A percentile compares a stretch with the other conserved stretches of the same genome.
phyloP scores from a whole-genome alignment of 1,139 yeast genomes.

The Diutina sp. region DNA sequence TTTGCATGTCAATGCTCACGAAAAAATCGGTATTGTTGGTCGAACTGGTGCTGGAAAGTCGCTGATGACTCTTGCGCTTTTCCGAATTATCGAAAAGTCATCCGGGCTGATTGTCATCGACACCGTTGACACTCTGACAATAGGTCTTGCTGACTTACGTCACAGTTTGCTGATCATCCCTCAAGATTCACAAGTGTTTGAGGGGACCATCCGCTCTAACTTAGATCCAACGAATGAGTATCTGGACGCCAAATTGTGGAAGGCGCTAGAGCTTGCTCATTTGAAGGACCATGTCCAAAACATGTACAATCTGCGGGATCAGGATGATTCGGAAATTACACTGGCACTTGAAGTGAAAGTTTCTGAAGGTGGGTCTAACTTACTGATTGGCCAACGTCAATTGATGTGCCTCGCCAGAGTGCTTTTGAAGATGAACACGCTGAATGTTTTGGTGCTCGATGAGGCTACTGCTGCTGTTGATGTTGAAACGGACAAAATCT shows the following conservation, averaged over 20 bases:
- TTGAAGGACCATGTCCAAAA: constrained; percentile 57
- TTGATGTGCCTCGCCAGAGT: constrained; percentile 88
- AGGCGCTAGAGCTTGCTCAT: constrained; percentile 74
- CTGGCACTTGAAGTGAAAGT: constrained; percentile 51
- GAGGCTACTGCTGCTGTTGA: constrained; percentile 98
- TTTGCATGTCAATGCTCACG: constrained; percentile 57
- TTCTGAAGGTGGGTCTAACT: constrained; percentile 75
- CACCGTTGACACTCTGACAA: constrained; percentile 47
- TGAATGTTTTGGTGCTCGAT: constrained; percentile 72
- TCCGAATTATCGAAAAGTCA: constrained; percentile 77
- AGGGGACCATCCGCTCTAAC: constrained; percentile 80
- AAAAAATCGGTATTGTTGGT: constrained; percentile 90
- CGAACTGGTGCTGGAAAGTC: constrained; percentile 98
- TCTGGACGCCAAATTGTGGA: constrained; percentile 75
- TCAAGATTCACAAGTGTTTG: constrained; percentile 93
- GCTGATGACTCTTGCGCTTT: constrained; percentile 76
- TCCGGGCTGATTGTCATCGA: constrained; percentile 68
- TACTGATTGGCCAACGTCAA: constrained; percentile 88
- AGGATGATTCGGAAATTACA: constrained; percentile 12
- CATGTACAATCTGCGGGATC: constrained; percentile 34
- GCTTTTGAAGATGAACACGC: constrained; percentile 44
- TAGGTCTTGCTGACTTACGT: constrained; percentile 79
- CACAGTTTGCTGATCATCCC: constrained; percentile 84
- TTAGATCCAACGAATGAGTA: constrained; percentile 70
- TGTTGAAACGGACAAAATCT: constrained; percentile 80